phyloP scores from a whole-genome alignment of 768 basidiomycete genomes.

The Rhodotorula graminis region DNA sequence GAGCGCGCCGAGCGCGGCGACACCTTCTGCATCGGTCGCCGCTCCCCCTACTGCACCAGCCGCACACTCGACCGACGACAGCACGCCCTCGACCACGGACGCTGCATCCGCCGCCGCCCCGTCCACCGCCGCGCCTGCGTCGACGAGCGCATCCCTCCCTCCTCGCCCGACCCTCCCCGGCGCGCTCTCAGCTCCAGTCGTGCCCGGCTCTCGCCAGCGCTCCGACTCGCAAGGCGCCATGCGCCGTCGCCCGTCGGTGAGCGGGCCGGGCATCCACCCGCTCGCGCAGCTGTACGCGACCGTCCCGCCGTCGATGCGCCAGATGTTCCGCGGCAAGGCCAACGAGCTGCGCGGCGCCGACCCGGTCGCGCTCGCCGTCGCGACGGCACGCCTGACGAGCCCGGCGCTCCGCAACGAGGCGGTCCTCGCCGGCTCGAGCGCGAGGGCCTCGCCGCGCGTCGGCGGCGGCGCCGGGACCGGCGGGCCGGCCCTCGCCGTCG shows the following conservation, averaged over 20 bases:
- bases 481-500: background rate
- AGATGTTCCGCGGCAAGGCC: background rate
- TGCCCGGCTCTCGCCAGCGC: background rate
- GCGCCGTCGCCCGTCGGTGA: constrained; percentile 4
- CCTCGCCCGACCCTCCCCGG: background rate
- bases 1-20: no score
- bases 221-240: background rate
- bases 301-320: background rate
- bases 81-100: no score
- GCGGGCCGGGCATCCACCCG: constrained; percentile 4
- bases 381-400: constrained; percentile 5
- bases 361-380: background rate
- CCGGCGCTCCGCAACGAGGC: background rate
- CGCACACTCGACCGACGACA: no score
- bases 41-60: no score
- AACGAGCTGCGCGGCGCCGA: constrained; percentile 4
- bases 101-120: background rate
- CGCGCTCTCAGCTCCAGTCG: background rate
- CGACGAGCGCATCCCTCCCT: background rate
- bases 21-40: no score
- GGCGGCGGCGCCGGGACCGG: background rate
- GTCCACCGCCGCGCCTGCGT: no score
- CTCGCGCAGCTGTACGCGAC: background rate
- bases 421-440: background rate
- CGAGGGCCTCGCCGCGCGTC: background rate